Conservation (phyloP, 768 basidiomycete genomes). For the Lanmaoa pseudosensibilis region DNA sequence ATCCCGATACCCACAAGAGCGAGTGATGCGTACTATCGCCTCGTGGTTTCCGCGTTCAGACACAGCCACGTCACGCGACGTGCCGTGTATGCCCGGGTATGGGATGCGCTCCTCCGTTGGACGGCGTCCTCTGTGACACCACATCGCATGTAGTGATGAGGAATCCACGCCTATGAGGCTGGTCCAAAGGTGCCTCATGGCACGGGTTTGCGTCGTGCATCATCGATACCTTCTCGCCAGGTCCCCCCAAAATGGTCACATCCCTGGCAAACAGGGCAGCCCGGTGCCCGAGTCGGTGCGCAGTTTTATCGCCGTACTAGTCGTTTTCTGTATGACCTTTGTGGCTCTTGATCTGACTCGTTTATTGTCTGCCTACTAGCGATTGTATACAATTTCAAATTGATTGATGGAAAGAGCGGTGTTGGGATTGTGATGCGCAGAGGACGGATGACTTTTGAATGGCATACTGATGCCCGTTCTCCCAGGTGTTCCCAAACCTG, state of each 20-base stretch:
- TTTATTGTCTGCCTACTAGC: not conserved
- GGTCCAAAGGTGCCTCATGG: constrained; percentile 3
- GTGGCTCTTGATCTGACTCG: not conserved
- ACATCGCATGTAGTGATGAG: not conserved
- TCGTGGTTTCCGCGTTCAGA: constrained; percentile 14
- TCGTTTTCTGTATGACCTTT: not conserved
- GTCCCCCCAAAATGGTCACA: not conserved
- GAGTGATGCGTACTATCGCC: constrained; percentile 18
- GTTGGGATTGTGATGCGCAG: not conserved
- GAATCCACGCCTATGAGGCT: not conserved
- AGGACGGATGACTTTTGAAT: not conserved
- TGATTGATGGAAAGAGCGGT: not conserved
- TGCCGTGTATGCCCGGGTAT: not conserved
- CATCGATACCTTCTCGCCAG: not conserved
- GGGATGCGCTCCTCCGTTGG: not conserved
- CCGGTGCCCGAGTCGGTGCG: not conserved
- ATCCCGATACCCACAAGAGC: constrained; percentile 4
- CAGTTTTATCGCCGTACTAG: not conserved
- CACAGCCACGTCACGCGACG: constrained; percentile 6
- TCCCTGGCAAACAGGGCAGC: not conserved
- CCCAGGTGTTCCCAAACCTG: not conserved
- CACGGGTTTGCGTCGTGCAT: not conserved
- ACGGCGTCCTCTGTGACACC: not conserved
- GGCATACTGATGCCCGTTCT: not conserved
- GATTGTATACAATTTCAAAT: not conserved